phyloP scores from a whole-genome alignment of 495 filamentous ascomycete genomes.

The Recurvomyces mirabilis region DNA sequence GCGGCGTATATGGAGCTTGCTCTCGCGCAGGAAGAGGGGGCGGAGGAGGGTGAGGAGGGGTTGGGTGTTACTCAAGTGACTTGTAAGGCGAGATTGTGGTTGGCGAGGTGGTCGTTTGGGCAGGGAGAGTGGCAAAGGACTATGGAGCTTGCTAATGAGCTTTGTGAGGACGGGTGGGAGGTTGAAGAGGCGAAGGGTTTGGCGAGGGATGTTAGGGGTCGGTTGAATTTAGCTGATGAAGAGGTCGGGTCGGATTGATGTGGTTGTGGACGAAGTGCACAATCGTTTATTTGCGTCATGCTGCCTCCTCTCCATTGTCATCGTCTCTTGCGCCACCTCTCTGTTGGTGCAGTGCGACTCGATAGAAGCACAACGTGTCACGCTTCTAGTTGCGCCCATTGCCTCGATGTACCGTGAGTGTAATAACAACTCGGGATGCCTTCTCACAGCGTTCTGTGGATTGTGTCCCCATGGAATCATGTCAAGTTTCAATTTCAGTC shows the following conservation, averaged over 20 bases:
- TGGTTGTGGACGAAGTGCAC: background rate
- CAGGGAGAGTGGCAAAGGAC: slow-evolving; percentile 62
- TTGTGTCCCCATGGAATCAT: too few relatives aligned
- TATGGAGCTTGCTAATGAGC: slow-evolving; percentile 71
- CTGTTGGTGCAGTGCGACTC: too few relatives aligned
- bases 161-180: slow-evolving; percentile 93
- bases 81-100: slow-evolving; percentile 86
- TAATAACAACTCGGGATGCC: too few relatives aligned
- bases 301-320: too few relatives aligned
- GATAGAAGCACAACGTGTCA: too few relatives aligned
- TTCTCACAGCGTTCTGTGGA: too few relatives aligned
- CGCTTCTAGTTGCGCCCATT: too few relatives aligned
- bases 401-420: too few relatives aligned
- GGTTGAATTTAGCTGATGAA: slow-evolving; percentile 47
- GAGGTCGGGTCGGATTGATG: slow-evolving; percentile 5
- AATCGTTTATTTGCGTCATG: too few relatives aligned
- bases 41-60: slow-evolving; percentile 34
- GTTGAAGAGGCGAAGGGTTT: slow-evolving; percentile 97
- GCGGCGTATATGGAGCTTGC: slow-evolving; percentile 91
- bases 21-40: slow-evolving; percentile 67
- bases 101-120: slow-evolving; percentile 69
- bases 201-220: slow-evolving; percentile 74
- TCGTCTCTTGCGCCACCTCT: too few relatives aligned
- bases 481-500: too few relatives aligned
- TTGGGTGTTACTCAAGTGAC: slow-evolving; percentile 72